Base-by-base conservation (phyloP, 1,284 basidiomycete genomes). In the Amylostereum areolatum region DNA sequence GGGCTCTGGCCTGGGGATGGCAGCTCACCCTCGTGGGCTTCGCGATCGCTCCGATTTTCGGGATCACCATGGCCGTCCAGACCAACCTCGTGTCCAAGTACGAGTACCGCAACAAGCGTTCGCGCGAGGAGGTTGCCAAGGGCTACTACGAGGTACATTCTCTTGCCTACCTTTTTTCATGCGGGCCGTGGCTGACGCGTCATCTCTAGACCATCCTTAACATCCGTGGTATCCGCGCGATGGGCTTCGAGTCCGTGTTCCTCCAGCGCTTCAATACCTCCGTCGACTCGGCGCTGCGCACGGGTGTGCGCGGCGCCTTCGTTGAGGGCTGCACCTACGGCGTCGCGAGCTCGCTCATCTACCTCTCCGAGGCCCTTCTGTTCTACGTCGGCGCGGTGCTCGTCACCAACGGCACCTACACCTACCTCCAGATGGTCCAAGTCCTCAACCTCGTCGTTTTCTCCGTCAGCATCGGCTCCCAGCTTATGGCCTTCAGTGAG, bases 391-490 rank as follows among this genome's bases (percentile, higher is more conserved):
- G 92, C 35, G 89, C 92, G 0, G 69, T 89, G 31, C 80, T 98
- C 54, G 83, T 98, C 56, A 75, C 82, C 4, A 73, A 76, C 3
- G 91, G 89, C n/a, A 81, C 78, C 10, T 94, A 96, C 67, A 81
- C 81, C 11, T 97, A 96, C 65, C 74, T 85, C 54, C 80, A 85
- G 55, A 92, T 97, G 87, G 79, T 97, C 42, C 80, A 94, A 66
- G 88, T 91, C 27, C 83, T 97, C 63, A 89, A 95, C 54, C 76
- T 98, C 51, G 87, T 98, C 50, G 83, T 98, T 35, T 98, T 98
- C 71, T 86, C 89, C 5, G 85, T 98, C 52, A 91, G 92, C 2
- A 96, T 97, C 56, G 91, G 92, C 1, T 83, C 86, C 27, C 90
- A 93, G 64, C 77, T 94, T 56, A 85, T 97, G 78, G 78, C 83